Conservation (phyloP, 768 basidiomycete species). For the Hypholoma fasciculare region DNA sequence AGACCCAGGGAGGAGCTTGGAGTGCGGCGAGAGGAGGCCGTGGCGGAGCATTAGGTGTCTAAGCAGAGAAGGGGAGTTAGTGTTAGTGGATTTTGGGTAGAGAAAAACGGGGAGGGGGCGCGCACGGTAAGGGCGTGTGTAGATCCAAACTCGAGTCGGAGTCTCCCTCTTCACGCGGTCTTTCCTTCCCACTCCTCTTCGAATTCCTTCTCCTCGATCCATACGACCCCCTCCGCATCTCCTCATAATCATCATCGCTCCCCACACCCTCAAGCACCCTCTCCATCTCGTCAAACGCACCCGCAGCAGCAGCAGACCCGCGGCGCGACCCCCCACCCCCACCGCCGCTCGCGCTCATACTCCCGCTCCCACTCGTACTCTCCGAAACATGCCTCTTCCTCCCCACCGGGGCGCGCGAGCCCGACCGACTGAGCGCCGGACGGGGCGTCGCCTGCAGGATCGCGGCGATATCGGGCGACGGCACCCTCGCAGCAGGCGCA, state of each 20-base stretch:
- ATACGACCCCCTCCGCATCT: background rate
- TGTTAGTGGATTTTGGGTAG: background rate
- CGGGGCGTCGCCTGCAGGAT: constrained; percentile 5
- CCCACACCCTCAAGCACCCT: constrained; percentile 17
- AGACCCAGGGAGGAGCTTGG: constrained; percentile 51
- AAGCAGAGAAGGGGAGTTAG: too few species aligned
- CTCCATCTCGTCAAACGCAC: constrained; percentile 16
- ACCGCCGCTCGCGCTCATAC: background rate
- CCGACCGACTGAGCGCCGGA: background rate
- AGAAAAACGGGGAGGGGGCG: background rate
- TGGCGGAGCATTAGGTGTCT: constrained; percentile 65
- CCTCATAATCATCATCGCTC: constrained; percentile 7
- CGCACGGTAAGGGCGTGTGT: constrained; percentile 70
- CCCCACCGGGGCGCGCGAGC: background rate
- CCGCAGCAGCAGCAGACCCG: background rate
- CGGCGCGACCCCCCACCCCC: background rate
- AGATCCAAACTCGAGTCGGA: constrained; percentile 70
- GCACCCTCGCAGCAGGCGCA: background rate
- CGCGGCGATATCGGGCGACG: constrained; percentile 1
- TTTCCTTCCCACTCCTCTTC: background rate
- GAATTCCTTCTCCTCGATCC: too few species aligned
- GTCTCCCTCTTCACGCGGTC: constrained; percentile 33
- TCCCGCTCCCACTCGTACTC: background rate
- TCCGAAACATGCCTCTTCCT: background rate
- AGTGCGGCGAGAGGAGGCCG: constrained; percentile 65